Base-by-base conservation (phyloP, 345 rosid species). In the Raphanus raphanistrum region DNA sequence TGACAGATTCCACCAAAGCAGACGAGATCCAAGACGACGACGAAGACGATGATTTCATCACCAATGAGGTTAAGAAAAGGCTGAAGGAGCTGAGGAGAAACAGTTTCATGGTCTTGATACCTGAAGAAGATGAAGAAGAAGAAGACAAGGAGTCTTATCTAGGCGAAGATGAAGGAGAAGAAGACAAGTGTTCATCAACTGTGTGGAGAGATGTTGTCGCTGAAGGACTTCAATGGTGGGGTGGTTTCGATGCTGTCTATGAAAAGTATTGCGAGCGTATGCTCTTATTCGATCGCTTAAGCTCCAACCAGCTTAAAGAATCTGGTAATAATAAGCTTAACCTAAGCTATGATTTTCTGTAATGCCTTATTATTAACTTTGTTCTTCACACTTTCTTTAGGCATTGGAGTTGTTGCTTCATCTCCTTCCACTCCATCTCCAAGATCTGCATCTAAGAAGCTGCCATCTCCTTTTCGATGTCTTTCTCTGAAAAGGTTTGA, bases 191-290 rank as follows among this genome's bases (percentile, higher is more conserved):
- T 76, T 84, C 89, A 12, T 84, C 89, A 12, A 77, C 63, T 64
- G 90, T 89, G 74, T 95, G 98, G 96, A 89, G 93, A 81, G 99
- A 92, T 78, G 90, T 90, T 7, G 99, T 90, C 72, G 96, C 91
- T 16, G 92, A 92, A 78, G 97, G 89, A 50, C 87, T 92, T 71
- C 91, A 86, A 75, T 92, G 96, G 99, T 95, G 99, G 98, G 91
- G 90, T 55, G 98, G 97, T 6, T 91, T 95, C 79, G 96, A 92
- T 87, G 90, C 87, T 79, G 85, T 92, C 12, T 91, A 95, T 82
- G 96, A 85, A 48, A 91, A 89, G 84, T 95, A 95, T 76, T 88
- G 94, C 10, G 96, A 92, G 70, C 78, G 91, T 59, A 95, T 95
- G 97, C 83, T 95, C 72, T 90, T 85, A 86, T 95, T 88, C 72